These are phyloP conservation scores for Pseudogymnoascus sp. DNA, from an alignment of 2,329 filamentous ascomycete species.

Conservation along the genomic window DNA sequence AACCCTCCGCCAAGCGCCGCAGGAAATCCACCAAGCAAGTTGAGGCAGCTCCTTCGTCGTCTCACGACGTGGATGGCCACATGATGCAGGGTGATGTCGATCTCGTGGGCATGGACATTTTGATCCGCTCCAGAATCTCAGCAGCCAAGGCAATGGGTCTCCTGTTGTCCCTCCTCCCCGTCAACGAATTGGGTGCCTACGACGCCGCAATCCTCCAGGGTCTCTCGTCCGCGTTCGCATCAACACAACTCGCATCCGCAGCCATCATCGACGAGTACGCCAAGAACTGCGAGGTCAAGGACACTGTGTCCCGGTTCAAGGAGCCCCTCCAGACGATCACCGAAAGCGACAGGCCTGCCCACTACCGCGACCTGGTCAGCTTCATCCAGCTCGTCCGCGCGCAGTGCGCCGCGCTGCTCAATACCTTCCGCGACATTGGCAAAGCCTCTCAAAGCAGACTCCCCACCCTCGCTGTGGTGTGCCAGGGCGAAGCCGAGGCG, in stretches of 20 bases:
- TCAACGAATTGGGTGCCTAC: conserved; percentile 53
- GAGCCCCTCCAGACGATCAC: conserved; percentile 65
- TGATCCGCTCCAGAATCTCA: conserved; percentile 83
- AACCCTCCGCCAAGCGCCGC: conserved; percentile 66
- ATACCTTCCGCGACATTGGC: conserved; percentile 85
- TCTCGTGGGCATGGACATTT: conserved; percentile 78
- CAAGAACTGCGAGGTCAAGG: conserved; percentile 44
- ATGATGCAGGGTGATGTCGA: conserved; percentile 98
- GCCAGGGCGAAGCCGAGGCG: conserved; percentile 87
- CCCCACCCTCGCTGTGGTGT: conserved; percentile 77
- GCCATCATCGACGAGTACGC: conserved; percentile 88
- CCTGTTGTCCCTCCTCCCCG: conserved; percentile 71
- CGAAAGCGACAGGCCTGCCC: conserved; percentile 70
- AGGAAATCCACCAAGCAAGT: conserved; percentile 81
- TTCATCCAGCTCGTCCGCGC: conserved; percentile 84
- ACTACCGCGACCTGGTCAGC: conserved; percentile 85
- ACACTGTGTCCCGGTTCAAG: conserved; percentile 53
- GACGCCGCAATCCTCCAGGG: conserved; percentile 58
- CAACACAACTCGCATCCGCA: conserved; percentile 75
- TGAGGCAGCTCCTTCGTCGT: conserved; percentile 56
- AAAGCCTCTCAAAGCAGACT: conserved; percentile 70
- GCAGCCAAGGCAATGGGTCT: conserved; percentile 81
- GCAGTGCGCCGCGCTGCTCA: conserved; percentile 83
- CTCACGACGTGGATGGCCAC: conserved; percentile 93
- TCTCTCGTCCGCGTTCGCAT: conserved; percentile 68